A percentile compares a stretch with the other conserved stretches of the same genome.
phyloP scores from a whole-genome alignment of 129 eudicot species.

The Kitagawia praeruptora region DNA sequence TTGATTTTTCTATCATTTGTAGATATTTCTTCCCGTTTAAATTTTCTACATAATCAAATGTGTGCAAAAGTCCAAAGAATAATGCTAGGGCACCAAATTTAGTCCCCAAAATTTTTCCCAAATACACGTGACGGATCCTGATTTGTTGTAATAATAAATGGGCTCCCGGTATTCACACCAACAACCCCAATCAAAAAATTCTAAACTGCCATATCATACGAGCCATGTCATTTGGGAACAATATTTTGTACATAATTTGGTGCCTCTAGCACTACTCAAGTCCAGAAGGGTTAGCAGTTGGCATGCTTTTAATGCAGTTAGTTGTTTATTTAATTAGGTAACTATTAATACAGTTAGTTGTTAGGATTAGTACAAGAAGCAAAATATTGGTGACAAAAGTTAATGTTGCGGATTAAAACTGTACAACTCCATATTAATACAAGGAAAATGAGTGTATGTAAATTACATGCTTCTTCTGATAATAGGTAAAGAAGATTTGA shows the following conservation, averaged over 20 bases:
- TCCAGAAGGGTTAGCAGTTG: slow-evolving; percentile 1
- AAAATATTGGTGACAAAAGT: neutral
- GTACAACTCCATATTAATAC: neutral
- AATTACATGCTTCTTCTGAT: neutral
- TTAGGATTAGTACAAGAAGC: neutral
- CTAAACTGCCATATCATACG: no score
- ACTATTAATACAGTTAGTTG: neutral
- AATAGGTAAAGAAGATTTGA: neutral
- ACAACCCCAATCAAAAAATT: no score
- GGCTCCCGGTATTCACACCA: no score
- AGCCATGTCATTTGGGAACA: no score
- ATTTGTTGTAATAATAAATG: no score
- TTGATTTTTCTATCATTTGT: neutral
- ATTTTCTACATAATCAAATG: neutral
- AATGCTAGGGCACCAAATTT: no score
- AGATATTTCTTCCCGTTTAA: neutral
- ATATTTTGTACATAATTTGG: no score
- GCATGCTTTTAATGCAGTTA: slow-evolving; percentile 3
- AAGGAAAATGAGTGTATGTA: neutral
- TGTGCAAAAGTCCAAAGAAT: no score
- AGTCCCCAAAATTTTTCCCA: no score
- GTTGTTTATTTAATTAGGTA: no score
- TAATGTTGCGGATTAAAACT: neutral
- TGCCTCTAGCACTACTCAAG: no score
- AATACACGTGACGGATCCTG: no score